Evolutionary conservation across 805 yeast species (phyloP), one percentile per base, ranked within the genome.

Genomic region (Saturnispora saitoi): DNA sequence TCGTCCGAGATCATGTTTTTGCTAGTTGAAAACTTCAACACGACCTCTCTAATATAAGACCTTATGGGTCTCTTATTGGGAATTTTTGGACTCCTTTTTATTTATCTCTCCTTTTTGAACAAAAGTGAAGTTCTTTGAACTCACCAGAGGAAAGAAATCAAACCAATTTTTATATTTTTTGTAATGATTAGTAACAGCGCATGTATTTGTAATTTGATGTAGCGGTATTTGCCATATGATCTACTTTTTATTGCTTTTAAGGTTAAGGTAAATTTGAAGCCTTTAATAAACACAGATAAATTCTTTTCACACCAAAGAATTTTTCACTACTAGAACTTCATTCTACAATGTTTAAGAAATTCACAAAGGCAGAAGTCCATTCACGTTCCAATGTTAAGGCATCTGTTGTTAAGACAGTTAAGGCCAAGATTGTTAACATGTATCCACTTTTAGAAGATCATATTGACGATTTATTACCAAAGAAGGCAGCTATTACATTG

Each of bases 1-100:
- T 90, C 96, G 96, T 93, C 99, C 98, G 99, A 91, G 99, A 89
- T 90, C 95, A 95, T 91, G 98, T 93, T 87, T 91, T 91, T 91
- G 99, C 99, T 91, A 95, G 97, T 91, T 93, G 97, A 93, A 91
- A 93, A 87, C 90, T 87, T 81, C 83, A 85, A 93, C 90, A 70
- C 79, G 90, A 95, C 83, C 77, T 76, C 80, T 82, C 81, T 78
- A 22, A 19, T 19, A 11, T 4, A 12, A 6, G 20, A 22, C 32
- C 78, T 67, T 66, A 66, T 65, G 66, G 58, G 50, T 53, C 75
- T 66, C 66, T 66, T 70, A 34, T 58, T 75, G 81, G 85, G 90
- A 83, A 82, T 83, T 83, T 83, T 82, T 83, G 89, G 87, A 79
- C 62, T 49, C 45, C 46, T 50, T 34, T 40, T 29, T 12, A 22